phyloP scores from a whole-genome alignment of 768 basidiomycete genomes.

The Suillus subaureus region DNA sequence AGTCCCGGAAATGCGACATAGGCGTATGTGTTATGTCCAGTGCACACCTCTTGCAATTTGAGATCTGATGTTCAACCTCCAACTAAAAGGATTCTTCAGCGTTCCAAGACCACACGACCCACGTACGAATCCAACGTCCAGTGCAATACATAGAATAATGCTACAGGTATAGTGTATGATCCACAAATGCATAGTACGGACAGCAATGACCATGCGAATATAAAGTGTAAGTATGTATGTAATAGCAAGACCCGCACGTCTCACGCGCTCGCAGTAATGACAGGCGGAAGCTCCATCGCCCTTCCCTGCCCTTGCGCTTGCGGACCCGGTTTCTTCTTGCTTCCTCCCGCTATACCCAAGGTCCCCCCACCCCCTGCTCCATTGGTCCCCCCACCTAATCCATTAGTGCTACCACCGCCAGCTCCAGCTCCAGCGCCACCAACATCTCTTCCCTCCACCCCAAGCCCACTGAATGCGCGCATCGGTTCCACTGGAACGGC shows the following conservation, averaged over 20 bases:
- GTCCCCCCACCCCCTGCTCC: slow-evolving; percentile 15
- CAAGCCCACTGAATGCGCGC: slow-evolving; percentile 20
- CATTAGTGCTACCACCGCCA: slow-evolving; percentile 2
- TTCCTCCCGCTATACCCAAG: slow-evolving; percentile 10
- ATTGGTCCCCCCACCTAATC: slow-evolving; percentile 10
- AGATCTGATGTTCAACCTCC: too few relatives aligned
- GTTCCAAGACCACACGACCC: not conserved
- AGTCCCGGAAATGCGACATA: too few relatives aligned
- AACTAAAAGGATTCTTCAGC: too few relatives aligned
- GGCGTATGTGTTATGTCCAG: too few relatives aligned
- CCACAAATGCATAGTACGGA: slow-evolving; percentile 3
- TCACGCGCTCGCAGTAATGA: slow-evolving; percentile 39
- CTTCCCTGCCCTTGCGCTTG: slow-evolving; percentile 33
- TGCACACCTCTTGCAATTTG: too few relatives aligned
- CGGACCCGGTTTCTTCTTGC: slow-evolving; percentile 14
- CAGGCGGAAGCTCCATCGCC: slow-evolving; percentile 33
- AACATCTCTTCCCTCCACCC: slow-evolving; percentile 14
- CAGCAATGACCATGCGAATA: slow-evolving; percentile 8
- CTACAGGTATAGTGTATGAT: slow-evolving; percentile 37
- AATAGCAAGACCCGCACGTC: slow-evolving; percentile 19
- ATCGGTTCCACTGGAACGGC: slow-evolving; percentile 21
- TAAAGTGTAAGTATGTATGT: slow-evolving; percentile 11
- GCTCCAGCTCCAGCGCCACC: slow-evolving; percentile 4
- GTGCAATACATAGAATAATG: slow-evolving; percentile 24
- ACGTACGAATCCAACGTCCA: not conserved